Base-by-base conservation (phyloP, 495 filamentous ascomycete genomes). In the Xylaria acuta region DNA sequence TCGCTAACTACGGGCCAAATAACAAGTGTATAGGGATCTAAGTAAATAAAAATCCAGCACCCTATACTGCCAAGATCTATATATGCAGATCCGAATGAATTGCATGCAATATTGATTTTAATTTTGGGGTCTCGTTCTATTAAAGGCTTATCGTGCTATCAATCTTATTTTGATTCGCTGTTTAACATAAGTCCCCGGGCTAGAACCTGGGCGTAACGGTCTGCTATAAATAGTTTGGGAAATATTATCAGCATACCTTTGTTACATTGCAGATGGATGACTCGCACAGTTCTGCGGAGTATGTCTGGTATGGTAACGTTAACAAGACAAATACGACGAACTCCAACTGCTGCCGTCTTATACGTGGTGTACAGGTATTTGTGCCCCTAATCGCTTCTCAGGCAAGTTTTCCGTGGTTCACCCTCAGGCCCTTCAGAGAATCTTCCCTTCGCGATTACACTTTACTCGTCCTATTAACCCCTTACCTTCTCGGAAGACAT, bases 141-240 rank as follows among this genome's bases (percentile, higher is more conserved):
- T 30, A 56, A 30, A 56, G 22, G 51, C 51, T 56, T 56, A 56
- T 56, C 51, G 51, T 56, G 51, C 14, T 56, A 56, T 56, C 51
- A 18, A 12, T 56, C 27, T 16, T 27, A 30, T 56, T 56, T 4
- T 30, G 11, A 56, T 30, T 56, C 51, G 51, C 27, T 18, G 25
- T 56, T 30, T 18, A 30, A 16, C 14, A 30, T 30, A 56, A 49
- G 22, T 30, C 12, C 27, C 11, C 51, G 51, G 51, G 51, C 51
- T 22, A 56, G 51, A 56, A 56, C 51, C 3, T 7, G 36, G 36
- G 7, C 36, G 7, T 3, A 38, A 38, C 22, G 9, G 51, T 27
- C 22, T 30, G 25, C 30, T 27, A 18, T 5, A 56, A 56, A 56
- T 30, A 30, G 51, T 56, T 56, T 16, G 51, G 18, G 22, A 56